A percentile compares a stretch with the other conserved stretches of the same genome.
Conservation (phyloP, 257 asterid species). For the Verbascum thapsus region DNA sequence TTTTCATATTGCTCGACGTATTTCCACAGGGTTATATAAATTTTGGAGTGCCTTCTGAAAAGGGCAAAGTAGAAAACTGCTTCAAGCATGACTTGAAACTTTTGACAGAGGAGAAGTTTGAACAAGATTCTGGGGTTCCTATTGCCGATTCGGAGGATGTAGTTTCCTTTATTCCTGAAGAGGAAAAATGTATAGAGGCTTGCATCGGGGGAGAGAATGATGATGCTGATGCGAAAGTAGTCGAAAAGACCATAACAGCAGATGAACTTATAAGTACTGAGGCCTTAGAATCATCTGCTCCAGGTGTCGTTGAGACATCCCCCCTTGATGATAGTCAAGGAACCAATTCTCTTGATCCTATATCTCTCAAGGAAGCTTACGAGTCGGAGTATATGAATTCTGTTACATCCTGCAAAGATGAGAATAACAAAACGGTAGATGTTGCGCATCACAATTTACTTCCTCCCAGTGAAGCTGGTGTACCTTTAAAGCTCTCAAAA, state of each 20-base stretch:
- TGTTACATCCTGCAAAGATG: conserved; percentile 40
- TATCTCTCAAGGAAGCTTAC: conserved; percentile 33
- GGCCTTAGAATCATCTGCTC: conserved; percentile 41
- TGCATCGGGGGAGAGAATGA: conserved; percentile 40
- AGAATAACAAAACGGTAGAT: conserved; percentile 35
- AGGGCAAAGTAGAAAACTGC: conserved; percentile 53
- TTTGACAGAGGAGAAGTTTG: conserved; percentile 56
- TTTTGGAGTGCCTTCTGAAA: conserved; percentile 83
- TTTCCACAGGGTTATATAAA: conserved; percentile 83
- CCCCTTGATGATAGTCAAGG: conserved; percentile 38
- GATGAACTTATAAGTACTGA: conserved; percentile 35
- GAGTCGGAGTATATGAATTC: conserved; percentile 34
- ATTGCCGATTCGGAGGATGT: conserved; percentile 70
- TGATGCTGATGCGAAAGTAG: conserved; percentile 44
- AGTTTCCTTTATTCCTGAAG: conserved; percentile 65
- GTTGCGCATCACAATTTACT: conserved; percentile 38
- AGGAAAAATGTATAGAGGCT: conserved; percentile 48
- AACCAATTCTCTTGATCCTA: conserved; percentile 41
- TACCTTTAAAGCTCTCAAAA: conserved; percentile 39
- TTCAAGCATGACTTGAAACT: conserved; percentile 56
- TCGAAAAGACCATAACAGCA: conserved; percentile 34
- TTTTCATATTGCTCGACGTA: conserved; percentile 26
- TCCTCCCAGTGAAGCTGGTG: conserved; percentile 38
- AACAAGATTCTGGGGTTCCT: conserved; percentile 42
- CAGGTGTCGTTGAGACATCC: conserved; percentile 34